Base-by-base conservation (phyloP, 1,284 basidiomycete genomes). In the Malassezia psittaci region DNA sequence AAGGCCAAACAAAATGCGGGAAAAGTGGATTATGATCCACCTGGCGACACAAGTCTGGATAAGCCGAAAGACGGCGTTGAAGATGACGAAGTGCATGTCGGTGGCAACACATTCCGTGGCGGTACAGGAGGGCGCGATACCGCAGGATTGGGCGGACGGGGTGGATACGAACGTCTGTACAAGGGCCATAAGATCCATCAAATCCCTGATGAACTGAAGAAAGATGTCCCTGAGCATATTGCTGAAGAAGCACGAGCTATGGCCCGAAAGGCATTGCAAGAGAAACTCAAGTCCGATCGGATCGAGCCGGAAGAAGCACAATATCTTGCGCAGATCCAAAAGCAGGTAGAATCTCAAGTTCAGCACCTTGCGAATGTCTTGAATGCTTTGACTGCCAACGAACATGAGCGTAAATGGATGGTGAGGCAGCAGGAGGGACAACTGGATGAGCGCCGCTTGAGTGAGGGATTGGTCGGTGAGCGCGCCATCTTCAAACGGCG, bases 71-170 rank as follows among this genome's bases (percentile, higher is more conserved):
- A 65, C 35, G 76, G 76, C 12, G 69, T 76, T 52, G 60, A 61
- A 5, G 72, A 75, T 51, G 68, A 70, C 43, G 60, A 77, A 45
- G 54, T 61, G 16, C 75, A 77, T 45, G 60, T 65, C 1, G 76
- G 76, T 5, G 76, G 76, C 3, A 77, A 77, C 53, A 71, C 65
- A 9, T 77, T 74, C 72, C 66, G 70, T 3, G 76, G 76, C 24
- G 76, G 76, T 16, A 72, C 69, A 1, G 76, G 76, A 7, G 71
- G 75, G 0, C 63, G 75, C 11, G 71, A 72, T 21, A 77, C 75
- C 9, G 72, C 69, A 7, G 74, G 76, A 1, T 63, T 75, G 5
- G 76, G 76, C 5, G 74, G 76, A 0, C 59, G 66, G 2, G 71
- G 71, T 18, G 71, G 72, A 5, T 69, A 58, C 47, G 70, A 71